Evolutionary conservation across 2,329 filamentous ascomycete species (phyloP).

Genomic region (Sporothrix mexicana): DNA sequence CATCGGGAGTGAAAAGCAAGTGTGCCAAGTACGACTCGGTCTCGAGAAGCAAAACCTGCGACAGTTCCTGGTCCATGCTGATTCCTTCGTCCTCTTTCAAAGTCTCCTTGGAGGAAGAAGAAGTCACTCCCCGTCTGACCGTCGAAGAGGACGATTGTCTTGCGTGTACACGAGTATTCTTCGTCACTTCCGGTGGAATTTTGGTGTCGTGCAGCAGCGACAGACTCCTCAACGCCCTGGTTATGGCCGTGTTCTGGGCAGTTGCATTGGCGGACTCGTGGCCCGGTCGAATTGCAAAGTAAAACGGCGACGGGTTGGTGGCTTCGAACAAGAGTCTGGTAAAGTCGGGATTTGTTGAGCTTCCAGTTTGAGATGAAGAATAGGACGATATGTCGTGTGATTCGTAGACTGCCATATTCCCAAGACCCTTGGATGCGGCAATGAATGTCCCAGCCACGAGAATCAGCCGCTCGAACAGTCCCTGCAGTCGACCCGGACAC

Average conservation of each 20-base stretch:
- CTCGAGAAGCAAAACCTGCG: conserved; percentile 20
- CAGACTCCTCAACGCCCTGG: neutral
- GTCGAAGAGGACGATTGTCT: neutral
- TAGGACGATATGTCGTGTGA: no score
- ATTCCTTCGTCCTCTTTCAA: neutral
- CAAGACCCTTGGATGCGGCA: neutral
- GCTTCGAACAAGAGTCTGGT: neutral
- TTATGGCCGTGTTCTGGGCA: neutral
- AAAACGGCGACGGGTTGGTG: neutral
- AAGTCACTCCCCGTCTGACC: no score
- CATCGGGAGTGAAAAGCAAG: neutral
- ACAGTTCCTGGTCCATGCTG: neutral
- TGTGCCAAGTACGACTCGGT: conserved; percentile 6
- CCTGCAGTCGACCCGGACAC: neutral
- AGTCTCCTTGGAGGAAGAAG: neutral
- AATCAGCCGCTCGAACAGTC: conserved; percentile 11
- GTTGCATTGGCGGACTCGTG: neutral
- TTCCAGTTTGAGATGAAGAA: no score
- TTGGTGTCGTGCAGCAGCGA: neutral
- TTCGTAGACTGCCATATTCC: neutral
- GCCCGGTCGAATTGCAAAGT: neutral
- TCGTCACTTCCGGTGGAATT: neutral
- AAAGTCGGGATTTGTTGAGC: neutral
- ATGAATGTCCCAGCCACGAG: conserved; percentile 26
- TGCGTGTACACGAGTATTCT: neutral